phyloP scores from a whole-genome alignment of 805 yeast species.

The Ogataea nonfermentans region DNA sequence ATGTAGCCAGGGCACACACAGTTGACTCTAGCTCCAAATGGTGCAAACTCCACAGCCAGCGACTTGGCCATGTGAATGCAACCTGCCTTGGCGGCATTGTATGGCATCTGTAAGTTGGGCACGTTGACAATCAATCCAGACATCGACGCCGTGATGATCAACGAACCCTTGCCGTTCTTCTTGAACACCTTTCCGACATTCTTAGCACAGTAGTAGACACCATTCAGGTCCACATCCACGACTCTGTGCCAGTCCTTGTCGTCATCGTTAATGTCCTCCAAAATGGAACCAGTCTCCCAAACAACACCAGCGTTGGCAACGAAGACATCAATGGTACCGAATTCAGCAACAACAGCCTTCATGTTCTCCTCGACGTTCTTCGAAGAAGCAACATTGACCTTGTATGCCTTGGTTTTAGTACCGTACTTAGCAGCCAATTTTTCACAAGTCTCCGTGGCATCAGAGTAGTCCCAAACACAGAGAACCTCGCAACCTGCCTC shows the following conservation, averaged over 20 bases:
- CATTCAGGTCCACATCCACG: constrained; percentile 49
- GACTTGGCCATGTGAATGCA: constrained; percentile 49
- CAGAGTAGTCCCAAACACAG: constrained; percentile 43
- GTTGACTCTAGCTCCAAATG: constrained; percentile 49
- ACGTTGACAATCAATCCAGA: constrained; percentile 53
- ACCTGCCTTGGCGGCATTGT: constrained; percentile 51
- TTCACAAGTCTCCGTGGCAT: constrained; percentile 23
- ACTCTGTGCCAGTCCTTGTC: constrained; percentile 39
- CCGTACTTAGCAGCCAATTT: constrained; percentile 28
- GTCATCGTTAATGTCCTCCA: constrained; percentile 35
- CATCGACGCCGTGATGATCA: constrained; percentile 56
- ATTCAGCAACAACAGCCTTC: constrained; percentile 35
- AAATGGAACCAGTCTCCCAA: constrained; percentile 35
- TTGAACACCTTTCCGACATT: constrained; percentile 48
- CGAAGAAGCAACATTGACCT: constrained; percentile 39
- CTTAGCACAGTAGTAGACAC: constrained; percentile 53
- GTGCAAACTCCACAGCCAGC: constrained; percentile 47
- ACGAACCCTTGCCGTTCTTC: constrained; percentile 46
- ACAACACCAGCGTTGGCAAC: constrained; percentile 44
- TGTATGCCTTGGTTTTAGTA: constrained; percentile 24
- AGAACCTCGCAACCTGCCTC: constrained; percentile 82
- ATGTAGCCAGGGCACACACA: constrained; percentile 53
- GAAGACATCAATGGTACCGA: constrained; percentile 41
- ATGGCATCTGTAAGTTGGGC: constrained; percentile 51
- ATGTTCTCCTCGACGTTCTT: constrained; percentile 35